Evolutionary conservation across 2,329 filamentous ascomycete genomes (phyloP).

Genomic region (Pseudogymnoascus sp.): DNA sequence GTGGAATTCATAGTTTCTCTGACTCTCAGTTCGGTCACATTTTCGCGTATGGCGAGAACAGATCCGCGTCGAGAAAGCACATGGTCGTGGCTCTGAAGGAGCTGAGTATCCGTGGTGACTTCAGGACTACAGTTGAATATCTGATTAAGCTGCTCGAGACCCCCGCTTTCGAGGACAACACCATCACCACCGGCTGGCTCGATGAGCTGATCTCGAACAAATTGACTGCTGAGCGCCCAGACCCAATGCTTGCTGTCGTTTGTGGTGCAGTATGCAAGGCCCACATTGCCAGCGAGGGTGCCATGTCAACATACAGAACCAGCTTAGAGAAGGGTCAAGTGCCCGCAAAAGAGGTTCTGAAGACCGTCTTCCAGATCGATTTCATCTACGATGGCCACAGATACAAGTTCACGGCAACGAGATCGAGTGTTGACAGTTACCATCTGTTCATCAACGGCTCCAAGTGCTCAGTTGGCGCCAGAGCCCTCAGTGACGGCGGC

Average conservation of each 20-base stretch:
- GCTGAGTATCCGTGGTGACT: conserved; percentile 98
- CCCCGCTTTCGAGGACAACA: conserved; percentile 97
- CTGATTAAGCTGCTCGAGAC: conserved; percentile 98
- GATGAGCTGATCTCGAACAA: conserved; percentile 98
- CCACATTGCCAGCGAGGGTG: conserved; percentile 85
- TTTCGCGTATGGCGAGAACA: conserved; percentile 97
- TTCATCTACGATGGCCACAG: conserved; percentile 97
- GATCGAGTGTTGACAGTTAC: conserved; percentile 87
- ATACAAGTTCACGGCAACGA: conserved; percentile 97
- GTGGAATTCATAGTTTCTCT: conserved; percentile 98
- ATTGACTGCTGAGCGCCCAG: conserved; percentile 89
- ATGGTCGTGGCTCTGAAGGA: conserved; percentile 99
- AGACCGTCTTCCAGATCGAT: conserved; percentile 94
- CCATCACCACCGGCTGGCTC: conserved; percentile 97
- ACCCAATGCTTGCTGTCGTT: conserved; percentile 86
- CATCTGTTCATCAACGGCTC: conserved; percentile 98
- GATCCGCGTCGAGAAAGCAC: conserved; percentile 91
- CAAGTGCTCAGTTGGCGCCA: conserved; percentile 87
- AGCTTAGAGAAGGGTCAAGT: conserved; percentile 96
- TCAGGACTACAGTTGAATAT: conserved; percentile 97
- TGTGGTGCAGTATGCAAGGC: conserved; percentile 93
- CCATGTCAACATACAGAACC: conserved; percentile 76
- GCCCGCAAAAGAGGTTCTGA: conserved; percentile 89
- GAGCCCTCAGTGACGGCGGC: conserved; percentile 87
- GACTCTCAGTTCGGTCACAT: conserved; percentile 99